These are phyloP conservation scores for Aspergillus niger DNA, from an alignment of 2,329 filamentous ascomycete genomes.

Conservation along the genomic window DNA sequence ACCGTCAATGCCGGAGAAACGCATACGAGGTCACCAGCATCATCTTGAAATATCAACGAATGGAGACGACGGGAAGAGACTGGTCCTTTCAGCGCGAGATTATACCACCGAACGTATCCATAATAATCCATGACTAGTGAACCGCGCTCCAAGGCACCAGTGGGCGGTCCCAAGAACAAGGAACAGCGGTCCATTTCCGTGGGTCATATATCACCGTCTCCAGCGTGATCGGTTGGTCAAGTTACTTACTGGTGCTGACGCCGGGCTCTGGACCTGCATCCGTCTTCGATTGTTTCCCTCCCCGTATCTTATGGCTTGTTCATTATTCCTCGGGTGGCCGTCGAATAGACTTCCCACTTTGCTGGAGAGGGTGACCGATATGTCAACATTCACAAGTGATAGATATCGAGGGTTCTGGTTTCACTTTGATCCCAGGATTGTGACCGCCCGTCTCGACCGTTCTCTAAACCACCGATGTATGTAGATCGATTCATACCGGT, in stretches of 20 bases:
- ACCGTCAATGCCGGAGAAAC: neutral
- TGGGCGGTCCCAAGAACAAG: conserved; percentile 22
- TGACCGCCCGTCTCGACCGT: no score
- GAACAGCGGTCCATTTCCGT: conserved; percentile 24
- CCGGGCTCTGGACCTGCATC: conserved; percentile 13
- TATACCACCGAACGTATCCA: neutral
- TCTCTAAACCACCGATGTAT: neutral
- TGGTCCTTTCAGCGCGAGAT: neutral
- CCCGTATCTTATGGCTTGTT: neutral
- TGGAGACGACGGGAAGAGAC: neutral
- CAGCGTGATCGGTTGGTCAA: conserved; percentile 17
- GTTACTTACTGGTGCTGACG: conserved; percentile 18
- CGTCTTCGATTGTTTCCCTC: conserved; percentile 3
- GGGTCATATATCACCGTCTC: conserved; percentile 22
- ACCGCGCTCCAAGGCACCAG: conserved; percentile 9
- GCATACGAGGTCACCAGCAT: neutral
- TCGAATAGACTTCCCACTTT: no score
- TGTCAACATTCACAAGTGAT: no score
- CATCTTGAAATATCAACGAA: neutral
- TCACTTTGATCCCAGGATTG: no score
- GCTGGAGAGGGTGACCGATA: no score
- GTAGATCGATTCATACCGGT: neutral
- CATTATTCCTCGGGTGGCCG: neutral
- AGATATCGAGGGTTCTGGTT: no score
- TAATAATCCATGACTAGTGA: neutral